Base-by-base conservation (phyloP, 2,329 filamentous ascomycete genomes). In the Thielaviopsis cerberus region DNA sequence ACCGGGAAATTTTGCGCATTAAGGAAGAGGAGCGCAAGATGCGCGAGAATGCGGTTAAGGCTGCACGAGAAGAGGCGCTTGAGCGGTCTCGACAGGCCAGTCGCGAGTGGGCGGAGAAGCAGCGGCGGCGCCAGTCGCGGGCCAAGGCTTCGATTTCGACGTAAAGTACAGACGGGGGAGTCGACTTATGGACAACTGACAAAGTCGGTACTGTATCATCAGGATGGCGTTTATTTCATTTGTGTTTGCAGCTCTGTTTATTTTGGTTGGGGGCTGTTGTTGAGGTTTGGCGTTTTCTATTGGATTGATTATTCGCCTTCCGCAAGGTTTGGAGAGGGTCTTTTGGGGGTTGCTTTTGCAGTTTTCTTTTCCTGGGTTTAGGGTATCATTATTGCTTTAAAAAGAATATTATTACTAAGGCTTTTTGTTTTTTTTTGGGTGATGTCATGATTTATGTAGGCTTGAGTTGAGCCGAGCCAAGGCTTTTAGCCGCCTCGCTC, bases 51-150 rank as follows among this genome's bases (percentile, higher is more conserved):
- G 70, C 73, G 41, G 75, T 79, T 15, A 79, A 75, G 64, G 64
- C 71, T 57, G 79, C 80, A 7, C 72, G 81, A 51, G 75, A 80
- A 63, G 72, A 80, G 64, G 81, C 81, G 24, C 80, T 81, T 10
- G 79, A 83, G 67, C 73, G 77, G 64, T 80, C 78, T 57, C 74
- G 80, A 57, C 71, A 74, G 65, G 73, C 77, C 60, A 79, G 79
- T 62, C 74, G 79, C 34, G 77, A 81, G 63, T 83, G 80, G 79
- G 79, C 79, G 11, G 78, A 81, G 65, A 80, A 76, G 68, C 76
- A 78, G 65, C 71, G 72, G 41, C 70, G 67, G 20, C 62, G 50
- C 63, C 64, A 25, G 51, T 37, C 4, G 55, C 24, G 23, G 45
- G 37, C 26, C 22, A 13, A 57, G 34, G 17, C n/a, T 30, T 25